Conservation (phyloP, 192 early-diverging fungal species). For the Martensiomyces pterosporus region DNA sequence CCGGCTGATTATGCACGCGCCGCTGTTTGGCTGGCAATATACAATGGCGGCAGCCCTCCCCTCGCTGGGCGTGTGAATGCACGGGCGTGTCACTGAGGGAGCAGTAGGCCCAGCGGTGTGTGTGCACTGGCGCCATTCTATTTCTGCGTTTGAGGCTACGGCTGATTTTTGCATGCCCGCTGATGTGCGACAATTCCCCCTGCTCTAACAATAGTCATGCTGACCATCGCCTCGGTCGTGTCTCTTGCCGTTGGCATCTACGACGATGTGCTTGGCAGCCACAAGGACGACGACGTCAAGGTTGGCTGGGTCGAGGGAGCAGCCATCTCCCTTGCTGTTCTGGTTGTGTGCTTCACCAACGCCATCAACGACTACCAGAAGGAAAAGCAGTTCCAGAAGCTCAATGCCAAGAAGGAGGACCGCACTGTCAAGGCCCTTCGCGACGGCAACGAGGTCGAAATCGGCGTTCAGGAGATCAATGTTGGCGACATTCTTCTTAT, state of each 20-base stretch:
- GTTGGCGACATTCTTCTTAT: slow-evolving; percentile 88
- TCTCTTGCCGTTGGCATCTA: slow-evolving; percentile 84
- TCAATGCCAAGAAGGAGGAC: slow-evolving; percentile 84
- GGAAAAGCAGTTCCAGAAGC: slow-evolving; percentile 82
- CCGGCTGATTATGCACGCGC: too few relatives aligned
- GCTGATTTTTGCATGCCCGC: too few relatives aligned
- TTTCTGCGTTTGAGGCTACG: too few relatives aligned
- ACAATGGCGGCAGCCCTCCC: too few relatives aligned
- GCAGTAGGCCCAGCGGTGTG: too few relatives aligned
- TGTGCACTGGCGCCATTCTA: too few relatives aligned
- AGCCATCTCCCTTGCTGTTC: slow-evolving; percentile 79
- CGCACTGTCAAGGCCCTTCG: slow-evolving; percentile 72
- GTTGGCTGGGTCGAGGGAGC: slow-evolving; percentile 78
- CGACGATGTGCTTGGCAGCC: slow-evolving; percentile 64
- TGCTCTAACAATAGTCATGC: slow-evolving; percentile 63
- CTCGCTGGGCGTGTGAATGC: too few relatives aligned
- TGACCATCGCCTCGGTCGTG: slow-evolving; percentile 79
- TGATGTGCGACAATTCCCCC: too few relatives aligned
- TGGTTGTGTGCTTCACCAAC: slow-evolving; percentile 86
- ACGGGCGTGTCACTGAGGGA: too few relatives aligned
- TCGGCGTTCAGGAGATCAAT: slow-evolving; percentile 76
- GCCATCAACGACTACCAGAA: slow-evolving; percentile 90
- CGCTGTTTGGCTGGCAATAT: too few relatives aligned
- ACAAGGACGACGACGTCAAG: slow-evolving; percentile 65
- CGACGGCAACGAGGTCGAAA: slow-evolving; percentile 65